phyloP scores from a whole-genome alignment of 257 asterid genomes.

The Lycium ferocissimum region DNA sequence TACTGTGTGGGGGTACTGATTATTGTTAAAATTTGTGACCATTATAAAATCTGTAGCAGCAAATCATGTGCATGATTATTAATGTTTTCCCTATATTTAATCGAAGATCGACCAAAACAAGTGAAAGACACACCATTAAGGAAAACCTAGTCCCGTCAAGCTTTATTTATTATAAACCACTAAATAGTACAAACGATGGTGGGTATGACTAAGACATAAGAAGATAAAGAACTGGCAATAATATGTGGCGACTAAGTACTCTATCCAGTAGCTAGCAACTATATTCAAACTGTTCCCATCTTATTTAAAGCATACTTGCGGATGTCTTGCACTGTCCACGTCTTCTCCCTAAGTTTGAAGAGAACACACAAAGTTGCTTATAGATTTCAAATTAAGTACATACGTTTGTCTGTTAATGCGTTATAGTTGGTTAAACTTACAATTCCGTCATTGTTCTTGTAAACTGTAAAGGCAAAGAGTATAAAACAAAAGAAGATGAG shows the following conservation, averaged over 20 bases:
- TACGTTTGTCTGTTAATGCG: neutral
- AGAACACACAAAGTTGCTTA: neutral
- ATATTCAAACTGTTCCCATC: neutral
- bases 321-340: neutral
- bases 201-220: neutral
- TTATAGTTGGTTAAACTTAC: neutral
- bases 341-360: conserved; percentile 1
- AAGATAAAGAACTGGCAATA: neutral
- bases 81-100: conserved; percentile 2
- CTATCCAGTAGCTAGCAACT: neutral
- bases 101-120: neutral
- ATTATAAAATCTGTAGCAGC: conserved; percentile 23
- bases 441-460: neutral
- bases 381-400: neutral
- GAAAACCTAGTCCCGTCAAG: neutral
- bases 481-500: neutral
- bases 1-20: neutral
- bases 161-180: neutral
- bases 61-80: neutral
- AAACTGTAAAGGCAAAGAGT: neutral
- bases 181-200: neutral
- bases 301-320: neutral
- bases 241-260: neutral
- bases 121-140: neutral
- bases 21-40: neutral